These are phyloP conservation scores for Lipomyces lipofer DNA, from an alignment of 805 yeast species.

Conservation along the genomic window DNA sequence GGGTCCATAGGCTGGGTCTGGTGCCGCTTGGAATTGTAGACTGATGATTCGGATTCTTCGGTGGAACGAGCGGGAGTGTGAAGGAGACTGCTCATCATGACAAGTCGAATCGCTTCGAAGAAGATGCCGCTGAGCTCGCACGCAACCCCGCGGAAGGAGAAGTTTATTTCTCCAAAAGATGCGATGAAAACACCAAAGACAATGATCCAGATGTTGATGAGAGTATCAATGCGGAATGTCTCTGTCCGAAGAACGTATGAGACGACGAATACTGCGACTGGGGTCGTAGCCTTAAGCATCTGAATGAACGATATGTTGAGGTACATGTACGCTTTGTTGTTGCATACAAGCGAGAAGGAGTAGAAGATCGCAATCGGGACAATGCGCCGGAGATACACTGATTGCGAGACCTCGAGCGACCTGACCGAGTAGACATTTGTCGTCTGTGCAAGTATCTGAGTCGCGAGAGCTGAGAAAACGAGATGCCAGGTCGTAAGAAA, in stretches of 20 bases:
- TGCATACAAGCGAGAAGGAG: conserved; percentile 32
- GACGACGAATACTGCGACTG: conserved; percentile 33
- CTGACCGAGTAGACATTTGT: conserved; percentile 26
- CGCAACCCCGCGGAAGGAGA: conserved; percentile 25
- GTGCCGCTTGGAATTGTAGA: conserved; percentile 16
- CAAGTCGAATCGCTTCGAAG: conserved; percentile 34
- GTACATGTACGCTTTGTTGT: conserved; percentile 34
- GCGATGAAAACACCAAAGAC: conserved; percentile 34
- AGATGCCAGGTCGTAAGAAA: conserved; percentile 36
- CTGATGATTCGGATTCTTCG: conserved; percentile 7
- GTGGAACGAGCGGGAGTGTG: conserved; percentile 18
- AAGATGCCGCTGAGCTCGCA: conserved; percentile 30
- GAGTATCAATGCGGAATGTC: conserved; percentile 25
- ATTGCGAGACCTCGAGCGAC: conserved; percentile 21
- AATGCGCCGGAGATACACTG: conserved; percentile 27
- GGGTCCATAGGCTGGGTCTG: conserved; percentile 33
- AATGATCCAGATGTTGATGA: conserved; percentile 33
- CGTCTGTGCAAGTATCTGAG: conserved; percentile 30
- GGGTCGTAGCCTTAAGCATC: conserved; percentile 36
- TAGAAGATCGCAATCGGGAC: conserved; percentile 35
- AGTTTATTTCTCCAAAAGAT: conserved; percentile 33
- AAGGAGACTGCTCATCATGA: conserved; percentile 32
- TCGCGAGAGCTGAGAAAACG: conserved; percentile 31
- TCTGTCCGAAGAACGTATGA: conserved; percentile 32
- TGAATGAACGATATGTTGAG: conserved; percentile 36